A percentile compares a stretch with the other conserved stretches of the same genome.
These are phyloP conservation scores for Coemansia sp. DNA, from an alignment of 192 early-diverging fungal species.

Conservation along the genomic window DNA sequence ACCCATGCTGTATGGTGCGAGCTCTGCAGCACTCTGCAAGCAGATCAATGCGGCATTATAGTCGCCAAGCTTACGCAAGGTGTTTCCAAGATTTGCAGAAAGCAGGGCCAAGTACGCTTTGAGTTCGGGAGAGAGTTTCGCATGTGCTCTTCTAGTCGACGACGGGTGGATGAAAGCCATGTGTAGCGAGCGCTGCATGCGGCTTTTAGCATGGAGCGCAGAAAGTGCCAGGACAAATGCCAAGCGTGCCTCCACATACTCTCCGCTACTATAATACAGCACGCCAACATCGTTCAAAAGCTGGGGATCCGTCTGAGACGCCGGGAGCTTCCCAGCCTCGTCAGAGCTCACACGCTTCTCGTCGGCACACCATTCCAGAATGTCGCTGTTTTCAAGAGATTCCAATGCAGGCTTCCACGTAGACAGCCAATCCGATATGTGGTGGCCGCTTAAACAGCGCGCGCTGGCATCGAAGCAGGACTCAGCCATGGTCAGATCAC, in stretches of 20 bases:
- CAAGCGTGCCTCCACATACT: constrained; percentile 19
- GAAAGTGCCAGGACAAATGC: constrained; percentile 27
- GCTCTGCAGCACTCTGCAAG: constrained; percentile 14
- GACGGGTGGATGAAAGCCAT: constrained; percentile 11
- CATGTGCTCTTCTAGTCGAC: neutral
- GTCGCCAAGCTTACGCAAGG: constrained; percentile 27
- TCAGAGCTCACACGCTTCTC: neutral
- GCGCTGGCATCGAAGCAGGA: constrained; percentile 53
- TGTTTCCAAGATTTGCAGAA: constrained; percentile 43
- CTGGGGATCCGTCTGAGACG: constrained; percentile 41
- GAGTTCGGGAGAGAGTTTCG: constrained; percentile 14
- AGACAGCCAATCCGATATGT: constrained; percentile 22
- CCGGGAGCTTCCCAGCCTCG: constrained; percentile 1
- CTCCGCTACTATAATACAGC: constrained; percentile 29
- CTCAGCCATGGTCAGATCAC: constrained; percentile 48
- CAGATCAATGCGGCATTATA: constrained; percentile 23
- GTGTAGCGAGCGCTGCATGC: constrained; percentile 24
- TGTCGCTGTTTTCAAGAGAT: constrained; percentile 2
- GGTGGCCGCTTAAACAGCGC: constrained; percentile 35
- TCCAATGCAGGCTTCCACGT: constrained; percentile 28
- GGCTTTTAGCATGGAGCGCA: constrained; percentile 11
- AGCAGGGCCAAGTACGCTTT: constrained; percentile 33
- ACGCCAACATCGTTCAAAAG: constrained; percentile 47
- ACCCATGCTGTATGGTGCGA: constrained; percentile 30
- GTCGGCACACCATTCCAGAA: constrained; percentile 22